Evolutionary conservation across 805 yeast species (phyloP).

Genomic region (Gaillardinia entomophila): DNA sequence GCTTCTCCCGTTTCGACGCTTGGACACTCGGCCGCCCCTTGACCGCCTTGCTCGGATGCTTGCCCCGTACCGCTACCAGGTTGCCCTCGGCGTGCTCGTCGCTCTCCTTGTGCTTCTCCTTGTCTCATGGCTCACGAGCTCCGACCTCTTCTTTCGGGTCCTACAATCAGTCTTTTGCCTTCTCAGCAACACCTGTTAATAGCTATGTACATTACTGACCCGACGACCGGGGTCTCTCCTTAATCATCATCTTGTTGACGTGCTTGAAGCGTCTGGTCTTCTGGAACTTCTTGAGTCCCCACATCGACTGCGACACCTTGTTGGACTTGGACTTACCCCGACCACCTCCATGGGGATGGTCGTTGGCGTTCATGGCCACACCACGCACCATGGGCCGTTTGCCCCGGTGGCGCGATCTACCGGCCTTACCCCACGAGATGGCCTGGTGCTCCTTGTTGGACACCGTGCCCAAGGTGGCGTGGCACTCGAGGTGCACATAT

Average conservation of each 20-base stretch:
- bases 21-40: no score
- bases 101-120: no score
- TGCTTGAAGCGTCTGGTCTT: slow-evolving; percentile 91
- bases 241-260: slow-evolving; percentile 76
- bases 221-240: slow-evolving; percentile 74
- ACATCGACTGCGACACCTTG: slow-evolving; percentile 88
- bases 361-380: slow-evolving; percentile 95
- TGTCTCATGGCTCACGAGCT: no score
- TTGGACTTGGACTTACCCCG: slow-evolving; percentile 98
- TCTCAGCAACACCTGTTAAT: no score
- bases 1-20: no score
- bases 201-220: not conserved
- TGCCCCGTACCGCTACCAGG: no score
- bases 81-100: no score
- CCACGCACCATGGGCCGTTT: slow-evolving; percentile 95
- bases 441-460: slow-evolving; percentile 92
- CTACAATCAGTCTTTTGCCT: no score
- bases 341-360: slow-evolving; percentile 99
- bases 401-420: slow-evolving; percentile 88
- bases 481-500: slow-evolving; percentile 75
- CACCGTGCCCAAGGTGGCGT: slow-evolving; percentile 91
- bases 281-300: slow-evolving; percentile 95
- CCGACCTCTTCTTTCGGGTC: no score
- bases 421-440: slow-evolving; percentile 91
- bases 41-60: no score